Evolutionary conservation across 192 early-diverging fungal genomes (phyloP).

Genomic region (Backusella liffmaniae): DNA sequence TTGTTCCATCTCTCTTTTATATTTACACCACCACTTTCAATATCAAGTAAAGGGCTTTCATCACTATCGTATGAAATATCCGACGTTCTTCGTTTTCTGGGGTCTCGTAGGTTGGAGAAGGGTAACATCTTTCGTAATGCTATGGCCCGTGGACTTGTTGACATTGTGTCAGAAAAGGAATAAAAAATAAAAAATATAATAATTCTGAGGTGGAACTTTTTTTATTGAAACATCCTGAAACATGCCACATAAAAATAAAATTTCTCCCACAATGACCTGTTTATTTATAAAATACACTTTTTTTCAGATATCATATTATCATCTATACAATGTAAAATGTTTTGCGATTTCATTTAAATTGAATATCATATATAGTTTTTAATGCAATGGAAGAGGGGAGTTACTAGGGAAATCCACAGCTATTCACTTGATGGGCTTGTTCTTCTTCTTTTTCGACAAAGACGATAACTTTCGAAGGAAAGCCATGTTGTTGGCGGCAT

Average conservation of each 20-base stretch:
- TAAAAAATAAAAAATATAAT: not conserved
- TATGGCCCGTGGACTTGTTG: conserved; percentile 12
- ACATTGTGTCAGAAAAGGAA: conserved; percentile 1
- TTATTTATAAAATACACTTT: no score
- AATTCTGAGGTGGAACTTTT: no score
- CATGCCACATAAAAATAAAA: no score
- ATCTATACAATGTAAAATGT: not conserved
- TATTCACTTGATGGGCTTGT: not conserved
- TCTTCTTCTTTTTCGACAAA: no score
- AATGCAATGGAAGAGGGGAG: not conserved
- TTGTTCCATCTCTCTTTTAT: not conserved
- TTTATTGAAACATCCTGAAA: no score
- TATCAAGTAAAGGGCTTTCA: conserved; percentile 14
- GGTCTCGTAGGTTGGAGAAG: not conserved
- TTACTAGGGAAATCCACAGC: not conserved
- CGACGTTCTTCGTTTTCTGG: conserved; percentile 1
- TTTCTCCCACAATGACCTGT: no score
- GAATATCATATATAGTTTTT: not conserved
- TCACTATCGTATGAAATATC: conserved; percentile 13
- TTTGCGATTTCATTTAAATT: not conserved
- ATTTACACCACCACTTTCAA: conserved; percentile 18
- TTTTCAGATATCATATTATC: not conserved
- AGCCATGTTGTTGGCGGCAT: no score
- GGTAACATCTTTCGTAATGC: conserved; percentile 11
- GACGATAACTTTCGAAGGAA: no score